These are phyloP conservation scores for Kazachstania psychrophila DNA, from an alignment of 805 yeast genomes.

Conservation along the genomic window DNA sequence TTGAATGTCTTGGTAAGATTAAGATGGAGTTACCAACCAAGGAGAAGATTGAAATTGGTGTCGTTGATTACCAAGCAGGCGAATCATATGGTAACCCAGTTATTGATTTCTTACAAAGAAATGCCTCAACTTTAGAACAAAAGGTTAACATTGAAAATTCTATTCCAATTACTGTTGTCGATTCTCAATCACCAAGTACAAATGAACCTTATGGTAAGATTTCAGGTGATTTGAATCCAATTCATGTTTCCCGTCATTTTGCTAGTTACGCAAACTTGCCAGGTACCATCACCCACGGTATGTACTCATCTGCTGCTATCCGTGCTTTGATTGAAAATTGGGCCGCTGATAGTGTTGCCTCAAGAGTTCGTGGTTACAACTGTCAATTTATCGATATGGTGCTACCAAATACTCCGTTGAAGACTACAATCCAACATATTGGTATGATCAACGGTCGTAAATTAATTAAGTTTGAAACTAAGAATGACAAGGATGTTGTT, in stretches of 20 bases:
- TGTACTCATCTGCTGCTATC: conserved; percentile 94
- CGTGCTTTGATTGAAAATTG: conserved; percentile 93
- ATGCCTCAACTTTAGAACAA: conserved; percentile 90
- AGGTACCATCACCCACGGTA: conserved; percentile 98
- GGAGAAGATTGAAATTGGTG: conserved; percentile 76
- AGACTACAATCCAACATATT: conserved; percentile 82
- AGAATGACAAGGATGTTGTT: conserved; percentile 69
- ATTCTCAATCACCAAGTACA: conserved; percentile 78
- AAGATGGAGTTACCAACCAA: conserved; percentile 84
- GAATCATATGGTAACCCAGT: conserved; percentile 96
- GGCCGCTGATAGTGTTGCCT: conserved; percentile 96
- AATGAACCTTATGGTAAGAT: conserved; percentile 95
- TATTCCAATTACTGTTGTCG: conserved; percentile 65
- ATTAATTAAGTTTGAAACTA: conserved; percentile 85
- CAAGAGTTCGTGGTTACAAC: conserved; percentile 89
- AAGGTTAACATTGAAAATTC: conserved; percentile 83
- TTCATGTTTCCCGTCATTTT: conserved; percentile 92
- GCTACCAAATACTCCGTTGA: conserved; percentile 83
- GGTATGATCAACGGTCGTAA: conserved; percentile 99
- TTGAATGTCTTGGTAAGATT: conserved; percentile 76
- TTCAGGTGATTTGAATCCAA: conserved; percentile 97
- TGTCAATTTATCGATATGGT: conserved; percentile 95
- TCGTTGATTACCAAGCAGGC: conserved; percentile 81
- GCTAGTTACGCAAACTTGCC: conserved; percentile 89
- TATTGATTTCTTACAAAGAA: conserved; percentile 81